Evolutionary conservation across 1,284 basidiomycete species (phyloP), one percentile per base, ranked within the genome.

Genomic region (Pyrrhoderma lamaoense): DNA sequence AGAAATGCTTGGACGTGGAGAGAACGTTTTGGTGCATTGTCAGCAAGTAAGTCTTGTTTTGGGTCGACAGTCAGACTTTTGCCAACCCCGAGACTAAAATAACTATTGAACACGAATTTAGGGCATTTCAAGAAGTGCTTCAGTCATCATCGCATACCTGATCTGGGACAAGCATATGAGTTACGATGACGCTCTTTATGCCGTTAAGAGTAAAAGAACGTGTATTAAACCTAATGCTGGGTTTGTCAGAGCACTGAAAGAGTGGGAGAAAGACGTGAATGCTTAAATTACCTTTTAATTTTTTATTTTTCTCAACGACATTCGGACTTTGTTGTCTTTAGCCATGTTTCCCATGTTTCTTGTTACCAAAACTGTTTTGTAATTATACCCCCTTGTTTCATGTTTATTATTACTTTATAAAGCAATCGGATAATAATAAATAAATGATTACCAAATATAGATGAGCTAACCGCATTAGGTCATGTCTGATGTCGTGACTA

Each of bases 201-300:
- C 78, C 54, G 72, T 84, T 53, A 76, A 75, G 57, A 70, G 71
- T 49, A 77, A 77, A 57, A 74, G 85, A 13, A 72, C 79, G 5
- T 87, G 85, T 62, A 71, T 83, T 57, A 80, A 82, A 59, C 84
- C 85, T 21, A 87, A 87, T 59, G 66, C 77, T 9, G 83, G 80
- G 5, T 81, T 82, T 25, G 52, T 50, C 37, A 25, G 9, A 9
- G 34, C 47, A 2, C 39, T 54, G 8, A 31, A 48, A 13, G 36
- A 39, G 4, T 54, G 52, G 52, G 52, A 45, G 31, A 44, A 31
- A 34, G 52, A 51, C 13, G n/a, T 51, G 14, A 31, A 31, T 31
- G 31, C 22, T 9, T 31, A 37, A 4, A 19, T 43, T 43, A 5
- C 27, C 27, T 31, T 31, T 31, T 5, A 31, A 31, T 11, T 31